Evolutionary conservation across 129 eudicot species (phyloP), one percentile per base, ranked within the genome.

Genomic region (Helichrysum umbraculigerum): DNA sequence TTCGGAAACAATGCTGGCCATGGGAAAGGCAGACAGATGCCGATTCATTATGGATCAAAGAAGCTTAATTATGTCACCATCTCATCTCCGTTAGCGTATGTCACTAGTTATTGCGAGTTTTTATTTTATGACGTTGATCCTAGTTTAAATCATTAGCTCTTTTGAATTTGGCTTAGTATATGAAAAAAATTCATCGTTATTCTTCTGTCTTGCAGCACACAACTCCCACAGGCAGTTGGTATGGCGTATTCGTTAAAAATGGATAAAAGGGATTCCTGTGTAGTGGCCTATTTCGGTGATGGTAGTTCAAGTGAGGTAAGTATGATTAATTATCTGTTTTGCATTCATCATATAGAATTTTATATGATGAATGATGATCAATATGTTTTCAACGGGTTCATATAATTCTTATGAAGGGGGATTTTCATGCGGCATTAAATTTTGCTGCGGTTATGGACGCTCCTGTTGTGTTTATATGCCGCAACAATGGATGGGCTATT

Each of bases 11-110:
- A 84, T 20, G 79, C 32, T 32, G 98, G 83, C 20, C 71, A 74
- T 62, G 98, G 93, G 8, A 92, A 92, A 79, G 98, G 98, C 66
- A 86, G 92, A 75, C 98, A 92, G 64, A 92, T 92, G 98, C 96
- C 96, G 3, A 32, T 77, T 54, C 98, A 92, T 81, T 92, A 87
- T 66, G 93, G 98, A 17, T 86, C 98, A 11, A 86, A 85, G 34
- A 62, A 83, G 68, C 90, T 47, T 68, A 92, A 90, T 61, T 92
- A 37, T 79, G 20, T 90, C 32, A 90, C 98, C 6, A 61, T 92
- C 34, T 87, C 98, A 16, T 90, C 98, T 21, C 88, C 98, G 1
- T 67, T 90, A 56, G 83, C 92, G 98, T 92, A 83, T 74, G 86
- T 54, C 66, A 34, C 16, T 20, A 21, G 28, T 73, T 20, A 21